Base-by-base conservation (phyloP, 73 alveolate genomes). In the Urostyla sp. region DNA sequence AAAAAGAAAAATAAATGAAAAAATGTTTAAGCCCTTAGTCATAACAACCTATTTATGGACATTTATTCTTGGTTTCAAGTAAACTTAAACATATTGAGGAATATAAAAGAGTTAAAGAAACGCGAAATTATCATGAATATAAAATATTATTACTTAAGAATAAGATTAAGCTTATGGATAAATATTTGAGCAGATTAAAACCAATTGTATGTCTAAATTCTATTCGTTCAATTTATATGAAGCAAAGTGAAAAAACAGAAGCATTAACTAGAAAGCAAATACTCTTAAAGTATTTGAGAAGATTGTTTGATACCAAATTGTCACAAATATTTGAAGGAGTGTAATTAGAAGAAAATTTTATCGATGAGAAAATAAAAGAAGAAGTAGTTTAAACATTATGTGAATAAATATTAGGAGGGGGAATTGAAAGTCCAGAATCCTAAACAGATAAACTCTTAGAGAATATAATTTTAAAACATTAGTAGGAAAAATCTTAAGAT, bases 391-490 rank as follows among this genome's bases (percentile, higher is more conserved):
- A 43, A 60, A 26, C 60, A 3, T 31, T 63, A 11, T 45, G 49
- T 63, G 79, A 63, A 37, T 21, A 63, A 27, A 63, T 63, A 5
- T 40, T 63, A n/a, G 44, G 79, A 43, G 79, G 79, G 36, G 23
- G 44, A 37, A 44, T 63, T 7, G 79, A 63, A 43, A 63, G 79
- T 63, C 61, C 37, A 40, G 79, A 63, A n/a, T n/a, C n/a, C n/a
- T n/a, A n/a, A n/a, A n/a, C n/a, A n/a, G n/a, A n/a, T n/a, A n/a
- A n/a, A n/a, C n/a, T n/a, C n/a, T n/a, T n/a, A n/a, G n/a, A n/a
- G n/a, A n/a, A n/a, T n/a, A n/a, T n/a, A n/a, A n/a, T n/a, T n/a
- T n/a, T n/a, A n/a, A n/a, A n/a, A n/a, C n/a, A n/a, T n/a, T n/a
- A n/a, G n/a, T n/a, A n/a, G n/a, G n/a, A n/a, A n/a, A n/a, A n/a